Evolutionary conservation across 306 rosid species (phyloP), one percentile per base, ranked within the genome.

Genomic region (Betula pendula): DNA sequence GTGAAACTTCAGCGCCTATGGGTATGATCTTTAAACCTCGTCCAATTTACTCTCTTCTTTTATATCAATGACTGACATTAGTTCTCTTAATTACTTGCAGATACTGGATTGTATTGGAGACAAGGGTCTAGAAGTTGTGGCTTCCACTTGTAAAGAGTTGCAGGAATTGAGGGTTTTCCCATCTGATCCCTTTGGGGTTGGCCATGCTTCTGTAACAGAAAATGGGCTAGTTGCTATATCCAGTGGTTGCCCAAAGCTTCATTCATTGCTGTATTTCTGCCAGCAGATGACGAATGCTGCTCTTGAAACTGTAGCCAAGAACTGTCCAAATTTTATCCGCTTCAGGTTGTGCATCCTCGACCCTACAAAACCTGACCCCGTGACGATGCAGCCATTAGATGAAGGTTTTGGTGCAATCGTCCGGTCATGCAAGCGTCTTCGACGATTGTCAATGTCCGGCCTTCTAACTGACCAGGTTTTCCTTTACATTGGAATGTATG

Each of bases 351-450:
- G 92, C 55, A 90, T 82, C 82, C 93, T 92, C 3, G 92, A 95
- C 38, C 90, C 98, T 35, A 75, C 73, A 0, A 92, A 81, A 81
- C 89, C 97, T 0, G 97, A 95, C 77, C 76, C 96, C 17, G 88
- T 81, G 53, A 95, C 97, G 6, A 38, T 52, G 83, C 79, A 84
- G 85, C 94, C 99, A 20, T 80, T 95, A 51, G 99, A 95, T 81
- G 97, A 92, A 82, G 99, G 99, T 67, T 95, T 95, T 14, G 99
- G 99, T 19, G 99, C 97, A 8, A 90, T 95, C 7, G 99, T 95
- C 9, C 96, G 88, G 79, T 89, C 94, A n/a, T 92, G 97, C 90
- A 89, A 78, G 84, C 83, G 45, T 8, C 88, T 95, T 1, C 87
- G 96, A 85, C 89, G 99, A 42, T 71, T 95, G 67, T 95, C 99